phyloP scores from a whole-genome alignment of 805 yeast species.

The Diddensiella santjacobensis region DNA sequence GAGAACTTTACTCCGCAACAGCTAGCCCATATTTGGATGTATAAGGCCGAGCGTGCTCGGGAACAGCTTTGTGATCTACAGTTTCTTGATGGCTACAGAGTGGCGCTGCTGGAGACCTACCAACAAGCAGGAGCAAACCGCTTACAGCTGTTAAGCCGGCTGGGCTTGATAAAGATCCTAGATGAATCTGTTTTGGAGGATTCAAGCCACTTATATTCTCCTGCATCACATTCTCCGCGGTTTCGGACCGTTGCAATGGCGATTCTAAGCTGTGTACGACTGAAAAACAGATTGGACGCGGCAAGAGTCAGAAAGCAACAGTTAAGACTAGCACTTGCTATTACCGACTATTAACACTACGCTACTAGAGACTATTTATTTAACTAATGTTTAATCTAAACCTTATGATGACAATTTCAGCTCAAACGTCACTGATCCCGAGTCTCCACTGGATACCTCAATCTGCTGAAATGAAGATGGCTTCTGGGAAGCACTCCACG shows the following conservation, averaged over 20 bases:
- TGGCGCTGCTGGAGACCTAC: slow-evolving; percentile 8
- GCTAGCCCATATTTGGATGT: slow-evolving; percentile 6
- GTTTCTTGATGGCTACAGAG: slow-evolving; percentile 8
- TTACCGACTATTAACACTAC: background rate
- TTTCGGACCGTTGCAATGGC: slow-evolving; percentile 10
- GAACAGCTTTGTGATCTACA: slow-evolving; percentile 9
- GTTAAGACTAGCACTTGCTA: background rate
- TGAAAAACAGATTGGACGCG: slow-evolving; percentile 1
- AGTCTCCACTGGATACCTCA: slow-evolving; percentile 44
- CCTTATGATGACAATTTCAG: slow-evolving; percentile 20
- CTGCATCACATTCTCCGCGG: background rate
- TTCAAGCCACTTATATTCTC: background rate
- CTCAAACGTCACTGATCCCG: slow-evolving; percentile 38
- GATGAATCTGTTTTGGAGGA: slow-evolving; percentile 9
- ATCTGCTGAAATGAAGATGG: slow-evolving; percentile 48
- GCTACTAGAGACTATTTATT: no score
- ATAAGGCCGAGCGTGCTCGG: slow-evolving; percentile 8
- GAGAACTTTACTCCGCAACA: background rate
- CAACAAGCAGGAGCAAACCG: slow-evolving; percentile 6
- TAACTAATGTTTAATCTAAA: no score
- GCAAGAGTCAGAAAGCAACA: background rate
- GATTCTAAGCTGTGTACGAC: slow-evolving; percentile 6
- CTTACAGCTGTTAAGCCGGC: slow-evolving; percentile 4
- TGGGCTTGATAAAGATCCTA: slow-evolving; percentile 6
- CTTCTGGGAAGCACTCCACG: slow-evolving; percentile 53